Evolutionary conservation across 177 flowering plant genomes (phyloP).

Genomic region (Vitis hybrid): DNA sequence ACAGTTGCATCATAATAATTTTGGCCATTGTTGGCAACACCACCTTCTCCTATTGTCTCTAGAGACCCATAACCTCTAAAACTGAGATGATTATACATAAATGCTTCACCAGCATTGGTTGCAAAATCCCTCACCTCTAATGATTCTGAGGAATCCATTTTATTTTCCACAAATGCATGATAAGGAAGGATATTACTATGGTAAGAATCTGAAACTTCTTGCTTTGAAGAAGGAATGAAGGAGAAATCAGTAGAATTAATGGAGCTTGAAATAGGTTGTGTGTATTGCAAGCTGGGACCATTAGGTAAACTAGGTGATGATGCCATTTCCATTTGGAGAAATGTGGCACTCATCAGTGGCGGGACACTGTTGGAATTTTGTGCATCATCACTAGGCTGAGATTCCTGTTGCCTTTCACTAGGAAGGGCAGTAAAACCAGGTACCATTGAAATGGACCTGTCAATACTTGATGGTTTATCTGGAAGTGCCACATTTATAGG

Average conservation of each 20-base stretch:
- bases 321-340: slow-evolving; percentile 14
- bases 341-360: not conserved
- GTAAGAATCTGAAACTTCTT: slow-evolving; percentile 22
- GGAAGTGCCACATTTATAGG: slow-evolving; percentile 88
- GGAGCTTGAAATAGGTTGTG: slow-evolving; percentile 13
- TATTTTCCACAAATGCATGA: slow-evolving; percentile 22
- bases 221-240: slow-evolving; percentile 18
- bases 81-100: slow-evolving; percentile 20
- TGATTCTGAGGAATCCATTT: slow-evolving; percentile 15
- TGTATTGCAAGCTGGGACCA: slow-evolving; percentile 23
- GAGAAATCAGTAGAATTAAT: slow-evolving; percentile 24
- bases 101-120: slow-evolving; percentile 4
- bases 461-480: slow-evolving; percentile 65
- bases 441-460: slow-evolving; percentile 80
- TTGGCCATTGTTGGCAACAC: slow-evolving; percentile 11
- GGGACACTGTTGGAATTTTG: slow-evolving; percentile 38
- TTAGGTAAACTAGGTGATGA: slow-evolving; percentile 23
- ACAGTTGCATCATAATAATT: slow-evolving; percentile 14
- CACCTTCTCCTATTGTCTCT: slow-evolving; percentile 20
- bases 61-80: slow-evolving; percentile 24
- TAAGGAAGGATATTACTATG: slow-evolving; percentile 21
- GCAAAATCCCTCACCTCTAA: slow-evolving; percentile 18
- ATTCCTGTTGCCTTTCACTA: slow-evolving; percentile 33
- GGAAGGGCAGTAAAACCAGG: slow-evolving; percentile 65
- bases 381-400: slow-evolving; percentile 32